Evolutionary conservation across 2,329 filamentous ascomycete species (phyloP).

Genomic region (Orbilia javanica): DNA sequence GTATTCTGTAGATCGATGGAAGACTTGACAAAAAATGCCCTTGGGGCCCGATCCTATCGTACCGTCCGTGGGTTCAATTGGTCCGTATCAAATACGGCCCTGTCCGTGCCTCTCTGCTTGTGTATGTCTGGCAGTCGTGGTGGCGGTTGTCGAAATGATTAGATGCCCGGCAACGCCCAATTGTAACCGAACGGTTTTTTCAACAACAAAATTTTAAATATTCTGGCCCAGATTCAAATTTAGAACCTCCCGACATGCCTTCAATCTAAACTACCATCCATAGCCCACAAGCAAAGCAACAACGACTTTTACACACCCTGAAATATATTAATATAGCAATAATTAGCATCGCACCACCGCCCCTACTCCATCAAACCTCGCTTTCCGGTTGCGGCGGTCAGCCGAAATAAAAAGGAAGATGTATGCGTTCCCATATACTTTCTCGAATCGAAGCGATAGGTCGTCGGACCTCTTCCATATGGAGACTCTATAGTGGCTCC

Average conservation of each 20-base stretch:
- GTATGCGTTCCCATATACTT: constrained; percentile 35
- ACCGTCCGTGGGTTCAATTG: background rate
- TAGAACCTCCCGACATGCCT: background rate
- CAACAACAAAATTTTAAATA: background rate
- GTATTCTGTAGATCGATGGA: too few species aligned
- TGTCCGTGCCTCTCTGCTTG: too few species aligned
- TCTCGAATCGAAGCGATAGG: constrained; percentile 10
- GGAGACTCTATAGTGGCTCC: background rate
- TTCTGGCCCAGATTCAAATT: background rate
- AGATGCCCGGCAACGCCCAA: background rate
- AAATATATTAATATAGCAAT: background rate
- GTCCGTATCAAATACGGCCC: too few species aligned
- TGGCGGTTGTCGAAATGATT: background rate
- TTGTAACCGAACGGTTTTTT: background rate
- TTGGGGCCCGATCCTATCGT: background rate
- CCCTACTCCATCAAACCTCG: background rate
- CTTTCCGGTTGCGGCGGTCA: background rate
- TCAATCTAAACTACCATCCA: background rate
- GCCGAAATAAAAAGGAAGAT: constrained; percentile 19
- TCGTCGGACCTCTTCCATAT: background rate
- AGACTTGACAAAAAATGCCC: background rate
- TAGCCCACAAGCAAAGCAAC: background rate
- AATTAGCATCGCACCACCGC: background rate
- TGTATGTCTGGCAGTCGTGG: too few species aligned
- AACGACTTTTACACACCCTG: background rate